Base-by-base conservation (phyloP, 768 basidiomycete species). In the Roridomyces roridus region DNA sequence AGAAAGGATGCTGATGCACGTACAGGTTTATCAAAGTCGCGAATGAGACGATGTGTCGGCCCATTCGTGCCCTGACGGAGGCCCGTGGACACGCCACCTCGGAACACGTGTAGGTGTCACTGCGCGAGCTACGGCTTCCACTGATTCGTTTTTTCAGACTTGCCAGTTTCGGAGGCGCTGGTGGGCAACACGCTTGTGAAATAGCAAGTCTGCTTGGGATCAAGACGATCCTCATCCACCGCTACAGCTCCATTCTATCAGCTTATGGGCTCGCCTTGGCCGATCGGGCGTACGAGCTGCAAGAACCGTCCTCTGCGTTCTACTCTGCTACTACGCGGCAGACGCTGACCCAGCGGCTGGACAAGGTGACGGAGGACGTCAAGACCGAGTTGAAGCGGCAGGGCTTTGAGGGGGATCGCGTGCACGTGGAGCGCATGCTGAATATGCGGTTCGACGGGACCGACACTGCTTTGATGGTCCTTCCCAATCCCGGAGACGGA, bases 391-490 rank as follows among this genome's bases (percentile, higher is more conserved):
- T 96, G n/a, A 67, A 72, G 53, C 80, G 77, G 23, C 94, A 97
- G 70, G 96, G 95, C 1, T 96, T 97, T 68, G 83, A 85, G 65
- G 85, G 78, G 11, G 76, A 83, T 11, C 82, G 86, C n/a, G 82
- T 96, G 46, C 77, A 80, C 49, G 72, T 90, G 6, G 96, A 96
- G 70, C 82, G 89, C 20, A 89, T 89, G 87, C 76, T 94, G 40
- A 94, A 94, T 67, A 94, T 94, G 92, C 85, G 94, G 20, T 96
- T 95, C 63, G 91, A 95, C 45, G 94, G 94, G 4, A 95, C 92
- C 0, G 94, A 96, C 72, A 98, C 96, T 0, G 84, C 94, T 15
- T 71, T 98, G 62, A 96, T 98, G 93, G 84, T 94, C 11, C 75
- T 93, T 12, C 85, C 89, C 0, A 67, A 55, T 3, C 65, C 62